A percentile compares a stretch with the other conserved stretches of the same genome.
Evolutionary conservation across 2,329 filamentous ascomycete genomes (phyloP).

Genomic region (Calonectria hawksworthii): DNA sequence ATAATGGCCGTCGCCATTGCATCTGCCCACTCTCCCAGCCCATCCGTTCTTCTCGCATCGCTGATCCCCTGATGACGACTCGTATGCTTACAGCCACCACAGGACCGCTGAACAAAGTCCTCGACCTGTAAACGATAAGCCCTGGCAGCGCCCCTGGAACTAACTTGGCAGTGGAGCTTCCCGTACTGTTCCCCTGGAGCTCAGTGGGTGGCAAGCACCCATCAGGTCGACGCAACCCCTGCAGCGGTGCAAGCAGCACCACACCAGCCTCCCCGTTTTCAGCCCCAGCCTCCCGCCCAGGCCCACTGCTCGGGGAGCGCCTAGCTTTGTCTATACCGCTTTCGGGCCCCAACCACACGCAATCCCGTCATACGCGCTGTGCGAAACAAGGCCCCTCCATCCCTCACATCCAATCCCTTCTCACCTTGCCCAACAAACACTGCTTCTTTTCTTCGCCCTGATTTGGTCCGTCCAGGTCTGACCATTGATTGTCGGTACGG

Average conservation of each 20-base stretch:
- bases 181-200: slow-evolving; percentile 5
- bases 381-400: slow-evolving; percentile 31
- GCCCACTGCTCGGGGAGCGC: slow-evolving; percentile 33
- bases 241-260: slow-evolving; percentile 39
- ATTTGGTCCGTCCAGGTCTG: slow-evolving; percentile 18
- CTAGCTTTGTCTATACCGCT: slow-evolving; percentile 35
- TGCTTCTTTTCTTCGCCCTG: slow-evolving; percentile 15
- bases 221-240: slow-evolving; percentile 39
- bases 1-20: neutral
- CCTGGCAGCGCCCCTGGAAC: slow-evolving; percentile 28
- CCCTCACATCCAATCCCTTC: slow-evolving; percentile 32
- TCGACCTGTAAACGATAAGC: neutral
- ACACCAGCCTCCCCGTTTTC: slow-evolving; percentile 52
- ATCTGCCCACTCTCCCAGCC: neutral
- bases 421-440: slow-evolving; percentile 30
- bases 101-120: slow-evolving; percentile 15
- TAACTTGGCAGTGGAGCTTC: slow-evolving; percentile 10
- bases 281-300: slow-evolving; percentile 45
- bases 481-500: slow-evolving; percentile 17
- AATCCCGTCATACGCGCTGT: slow-evolving; percentile 41
- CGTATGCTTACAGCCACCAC: slow-evolving; percentile 17
- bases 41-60: neutral
- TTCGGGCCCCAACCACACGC: slow-evolving; percentile 49
- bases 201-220: slow-evolving; percentile 12
- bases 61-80: slow-evolving; percentile 15